Base-by-base conservation (phyloP, 2,329 filamentous ascomycete genomes). In the Ilyonectria sp. region DNA sequence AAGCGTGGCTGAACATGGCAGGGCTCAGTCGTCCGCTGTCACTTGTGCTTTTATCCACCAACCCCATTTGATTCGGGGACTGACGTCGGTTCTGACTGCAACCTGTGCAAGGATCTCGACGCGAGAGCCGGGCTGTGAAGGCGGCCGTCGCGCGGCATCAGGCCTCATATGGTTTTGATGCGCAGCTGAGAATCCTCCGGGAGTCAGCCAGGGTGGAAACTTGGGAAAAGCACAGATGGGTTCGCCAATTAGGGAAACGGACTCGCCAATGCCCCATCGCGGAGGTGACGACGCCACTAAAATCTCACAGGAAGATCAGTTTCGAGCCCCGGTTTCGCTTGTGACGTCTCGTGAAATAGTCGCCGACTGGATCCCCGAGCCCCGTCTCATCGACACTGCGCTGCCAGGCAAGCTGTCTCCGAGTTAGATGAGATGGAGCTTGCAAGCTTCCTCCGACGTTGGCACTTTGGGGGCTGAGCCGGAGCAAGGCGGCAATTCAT, bases 291-390 rank as follows among this genome's bases (percentile, higher is more conserved):
- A 43, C 15, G 8, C 15, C 59, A 53, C 60, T 63, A 63, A 63
- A 63, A 57, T 63, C 60, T 63, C 33, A 63, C 60, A 57, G 33
- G 19, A 37, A 11, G 57, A 43, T 43, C 40, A n/a, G n/a, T 43
- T 43, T n/a, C 15, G 15, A 43, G 40, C 40, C 40, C 40, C 40
- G 5, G 15, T 8, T 8, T 26, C 26, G 26, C 26, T 26, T 26
- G 26, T 26, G 4, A 43, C 6, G 15, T n/a, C 13, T 40, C 15
- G 40, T n/a, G 15, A n/a, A 43, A 43, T n/a, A n/a, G 40, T n/a
- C n/a, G 6, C 40, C n/a, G 40, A 43, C 40, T 43, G 40, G 31
- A 11, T 11, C 40, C 50, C 9, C 26, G 50, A 19, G 29, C 49
- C 40, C 37, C 43, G 53, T 62, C 21, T 56, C 29, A 23, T 13